Evolutionary conservation across 129 eudicot genomes (phyloP), one percentile per base, ranked within the genome.

Genomic region (Flaveria bidentis): DNA sequence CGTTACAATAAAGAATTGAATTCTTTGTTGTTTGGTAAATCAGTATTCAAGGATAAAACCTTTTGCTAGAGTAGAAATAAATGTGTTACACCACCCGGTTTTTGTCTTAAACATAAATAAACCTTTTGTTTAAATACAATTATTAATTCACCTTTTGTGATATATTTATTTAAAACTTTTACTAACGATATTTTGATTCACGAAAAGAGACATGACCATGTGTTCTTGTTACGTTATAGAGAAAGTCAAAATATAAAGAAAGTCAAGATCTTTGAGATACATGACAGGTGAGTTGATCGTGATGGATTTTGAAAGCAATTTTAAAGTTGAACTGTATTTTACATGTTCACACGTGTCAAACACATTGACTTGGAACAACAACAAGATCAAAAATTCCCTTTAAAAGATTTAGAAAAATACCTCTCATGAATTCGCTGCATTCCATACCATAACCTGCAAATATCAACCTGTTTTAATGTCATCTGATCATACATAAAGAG

Each of bases 371-470:
- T 36, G 3, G 1, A 33, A n/a, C 13, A 56, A 3, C 36, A 44
- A 15, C 23, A 49, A 9, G 13, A 45, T 11, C 8, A 45, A 8
- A 45, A 11, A 28, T 7, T 14, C 15, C 16, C 15, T 18, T 22
- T 10, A 60, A 69, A 30, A 10, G 26, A 6, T 30, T 20, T 2
- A 12, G 4, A 22, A 66, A 3, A 45, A 68, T 84, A 95, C 99
- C 99, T 95, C 78, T 95, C 99, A 95, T 95, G 88, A 84, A 95
- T 55, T 82, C 87, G 81, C 99, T 91, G 86, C 99, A 95, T 81
- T 95, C 99, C 99, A 95, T 95, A 72, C 97, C 99, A 86, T 95
- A 95, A 36, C 99, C 99, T 94, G 96, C 88, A 81, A 36, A 58
- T 65, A 60, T 22, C 64, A 57, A 22, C 14, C 33, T 57, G 3